Conservation (phyloP, 1,139 yeast species). For the Pichia sp. region DNA sequence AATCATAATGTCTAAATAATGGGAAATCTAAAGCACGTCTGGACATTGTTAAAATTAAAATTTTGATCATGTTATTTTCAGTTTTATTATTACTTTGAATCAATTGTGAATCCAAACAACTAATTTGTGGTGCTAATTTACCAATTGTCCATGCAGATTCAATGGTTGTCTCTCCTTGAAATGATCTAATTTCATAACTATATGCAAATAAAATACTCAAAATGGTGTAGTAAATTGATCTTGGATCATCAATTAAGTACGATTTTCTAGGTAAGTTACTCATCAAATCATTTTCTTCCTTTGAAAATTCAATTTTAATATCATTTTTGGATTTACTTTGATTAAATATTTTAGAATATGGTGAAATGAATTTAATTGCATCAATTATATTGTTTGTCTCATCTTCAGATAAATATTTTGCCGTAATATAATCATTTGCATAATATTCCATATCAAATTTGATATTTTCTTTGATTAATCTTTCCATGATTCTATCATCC, state of each 20-base stretch:
- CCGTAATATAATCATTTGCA: conserved; percentile 73
- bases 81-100: conserved; percentile 35
- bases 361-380: conserved; percentile 53
- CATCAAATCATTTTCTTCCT: conserved; percentile 61
- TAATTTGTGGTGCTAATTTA: conserved; percentile 68
- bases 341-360: conserved; percentile 37
- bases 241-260: conserved; percentile 48
- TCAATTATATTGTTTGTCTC: conserved; percentile 36
- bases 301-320: conserved; percentile 43
- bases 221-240: conserved; percentile 52
- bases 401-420: conserved; percentile 47
- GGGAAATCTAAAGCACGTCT: conserved; percentile 78
- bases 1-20: conserved; percentile 61
- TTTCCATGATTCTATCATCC: conserved; percentile 54
- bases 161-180: conserved; percentile 63
- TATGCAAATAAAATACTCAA: conserved; percentile 65
- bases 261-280: conserved; percentile 58
- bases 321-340: conserved; percentile 42
- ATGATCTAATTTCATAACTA: conserved; percentile 65
- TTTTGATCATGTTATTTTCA: conserved; percentile 37
- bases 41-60: conserved; percentile 52
- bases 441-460: conserved; percentile 87
- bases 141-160: conserved; percentile 97
- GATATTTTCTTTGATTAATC: conserved; percentile 63
- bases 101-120: conserved; percentile 59